phyloP scores from a whole-genome alignment of 768 basidiomycete species.

The Coprinopsis sp. region DNA sequence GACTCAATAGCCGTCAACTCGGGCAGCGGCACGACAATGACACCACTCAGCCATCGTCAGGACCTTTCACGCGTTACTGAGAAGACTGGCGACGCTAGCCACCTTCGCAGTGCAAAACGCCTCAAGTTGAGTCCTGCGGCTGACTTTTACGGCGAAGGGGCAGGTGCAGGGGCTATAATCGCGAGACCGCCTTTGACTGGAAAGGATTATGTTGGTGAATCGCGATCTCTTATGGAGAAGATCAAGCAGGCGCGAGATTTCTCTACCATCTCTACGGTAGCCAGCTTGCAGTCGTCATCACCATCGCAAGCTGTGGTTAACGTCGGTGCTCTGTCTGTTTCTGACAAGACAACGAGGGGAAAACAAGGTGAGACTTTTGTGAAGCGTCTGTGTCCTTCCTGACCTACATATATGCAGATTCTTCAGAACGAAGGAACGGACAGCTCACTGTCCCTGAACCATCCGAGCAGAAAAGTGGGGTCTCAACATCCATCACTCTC shows the following conservation, averaged over 20 bases:
- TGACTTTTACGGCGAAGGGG: conserved; percentile 53
- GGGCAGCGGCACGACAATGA: conserved; percentile 43
- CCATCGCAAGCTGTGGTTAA: conserved; percentile 7
- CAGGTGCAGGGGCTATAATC: conserved; percentile 40
- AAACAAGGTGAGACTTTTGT: neutral
- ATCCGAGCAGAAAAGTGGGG: conserved; percentile 22
- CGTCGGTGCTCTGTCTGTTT: conserved; percentile 1
- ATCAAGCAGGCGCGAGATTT: conserved; percentile 75
- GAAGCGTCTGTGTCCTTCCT: neutral
- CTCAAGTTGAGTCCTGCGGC: conserved; percentile 69
- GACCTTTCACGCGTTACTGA: conserved; percentile 41
- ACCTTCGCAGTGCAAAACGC: conserved; percentile 73
- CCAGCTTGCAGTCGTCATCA: conserved; percentile 34
- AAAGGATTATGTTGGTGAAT: conserved; percentile 76
- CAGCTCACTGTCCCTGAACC: conserved; percentile 29
- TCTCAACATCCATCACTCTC: conserved; percentile 24
- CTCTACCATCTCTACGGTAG: conserved; percentile 66
- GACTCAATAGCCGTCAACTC: conserved; percentile 90
- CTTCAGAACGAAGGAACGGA: conserved; percentile 27
- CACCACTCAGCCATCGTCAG: conserved; percentile 42
- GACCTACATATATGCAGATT: conserved; percentile 17
- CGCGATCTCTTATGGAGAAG: conserved; percentile 71
- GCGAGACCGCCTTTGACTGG: conserved; percentile 44
- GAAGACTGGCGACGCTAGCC: conserved; percentile 37
- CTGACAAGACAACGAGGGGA: neutral